Base-by-base conservation (phyloP, 2,329 filamentous ascomycete species). In the Davidsoniella eucalypti region DNA sequence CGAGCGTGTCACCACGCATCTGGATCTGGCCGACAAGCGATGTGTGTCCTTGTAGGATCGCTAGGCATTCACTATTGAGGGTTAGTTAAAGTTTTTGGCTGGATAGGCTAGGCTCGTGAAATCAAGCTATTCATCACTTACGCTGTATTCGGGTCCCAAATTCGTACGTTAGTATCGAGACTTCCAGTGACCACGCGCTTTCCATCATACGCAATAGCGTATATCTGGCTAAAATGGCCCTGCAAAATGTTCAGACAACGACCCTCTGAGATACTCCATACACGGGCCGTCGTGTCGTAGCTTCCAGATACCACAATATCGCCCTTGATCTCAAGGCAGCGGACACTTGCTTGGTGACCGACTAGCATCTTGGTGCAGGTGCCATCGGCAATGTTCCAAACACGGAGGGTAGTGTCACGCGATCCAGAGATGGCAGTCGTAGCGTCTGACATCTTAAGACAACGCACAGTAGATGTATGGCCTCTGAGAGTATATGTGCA, bases 151-250 rank as follows among this genome's bases (percentile, higher is more conserved):
- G 87, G 86, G 69, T 98, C 87, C 92, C 92, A 98, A 55, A 98
- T 93, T 56, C 92, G 76, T 23, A 98, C 90, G 58, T 90, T 95
- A 3, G 92, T 98, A 65, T 98, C 92, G 54, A 98, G 69, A 64
- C 88, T 95, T 47, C 92, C 92, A 8, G 92, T 98, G 36, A 93
- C 90, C 52, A 98, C 88, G 55, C 88, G 78, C 57, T 82, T 81
- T 38, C 92, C 92, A 62, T 98, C 92, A 65, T 96, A 98, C 1
- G 92, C 92, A 61, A 98, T 94, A 17, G 92, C 92, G 63, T 98
- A 98, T 52, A 98, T 98, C 62, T 98, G 92, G 62, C 90, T 96
- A 66, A 95, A 98, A 65, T 98, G 92, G 0, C 92, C 92, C 42
- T 83, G 81, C 38, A 98, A 72, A 0, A 87, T 95, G 57, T 90